phyloP scores from a whole-genome alignment of 2,329 filamentous ascomycete genomes.

The Nemania sp. region DNA sequence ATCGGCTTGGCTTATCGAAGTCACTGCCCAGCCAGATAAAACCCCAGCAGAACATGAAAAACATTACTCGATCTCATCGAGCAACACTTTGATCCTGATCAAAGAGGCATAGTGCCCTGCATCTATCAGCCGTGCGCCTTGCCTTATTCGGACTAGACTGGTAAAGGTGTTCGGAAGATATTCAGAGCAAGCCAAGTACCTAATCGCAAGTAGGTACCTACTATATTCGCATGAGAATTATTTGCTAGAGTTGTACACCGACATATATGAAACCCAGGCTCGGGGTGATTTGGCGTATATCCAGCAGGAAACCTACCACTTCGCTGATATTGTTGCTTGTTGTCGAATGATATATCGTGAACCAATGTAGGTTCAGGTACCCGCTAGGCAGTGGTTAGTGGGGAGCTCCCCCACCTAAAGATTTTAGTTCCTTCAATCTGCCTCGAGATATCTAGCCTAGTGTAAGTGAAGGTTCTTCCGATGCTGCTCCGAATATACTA shows the following conservation, averaged over 20 bases:
- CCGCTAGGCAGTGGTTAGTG: background rate
- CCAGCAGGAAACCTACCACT: too few species aligned
- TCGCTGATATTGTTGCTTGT: too few species aligned
- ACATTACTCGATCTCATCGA: conserved; percentile 50
- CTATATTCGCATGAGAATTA: background rate
- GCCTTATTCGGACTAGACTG: background rate
- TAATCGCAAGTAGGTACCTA: background rate
- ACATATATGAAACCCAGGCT: too few species aligned
- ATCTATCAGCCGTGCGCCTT: conserved; percentile 20
- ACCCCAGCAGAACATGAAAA: conserved; percentile 25
- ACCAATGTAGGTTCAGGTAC: too few species aligned
- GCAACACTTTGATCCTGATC: conserved; percentile 42
- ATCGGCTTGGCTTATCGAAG: conserved; percentile 42
- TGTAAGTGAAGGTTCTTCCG: background rate
- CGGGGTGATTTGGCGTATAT: too few species aligned
- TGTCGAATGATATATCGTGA: too few species aligned
- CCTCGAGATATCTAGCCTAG: background rate
- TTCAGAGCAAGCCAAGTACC: background rate
- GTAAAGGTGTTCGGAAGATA: background rate
- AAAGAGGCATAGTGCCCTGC: background rate
- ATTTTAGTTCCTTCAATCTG: background rate
- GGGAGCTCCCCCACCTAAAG: background rate
- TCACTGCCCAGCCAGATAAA: conserved; percentile 34
- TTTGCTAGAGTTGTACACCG: too few species aligned
- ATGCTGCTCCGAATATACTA: background rate